Conservation (phyloP, 2,329 filamentous ascomycete species). For the Dothiorella sarmentorum region DNA sequence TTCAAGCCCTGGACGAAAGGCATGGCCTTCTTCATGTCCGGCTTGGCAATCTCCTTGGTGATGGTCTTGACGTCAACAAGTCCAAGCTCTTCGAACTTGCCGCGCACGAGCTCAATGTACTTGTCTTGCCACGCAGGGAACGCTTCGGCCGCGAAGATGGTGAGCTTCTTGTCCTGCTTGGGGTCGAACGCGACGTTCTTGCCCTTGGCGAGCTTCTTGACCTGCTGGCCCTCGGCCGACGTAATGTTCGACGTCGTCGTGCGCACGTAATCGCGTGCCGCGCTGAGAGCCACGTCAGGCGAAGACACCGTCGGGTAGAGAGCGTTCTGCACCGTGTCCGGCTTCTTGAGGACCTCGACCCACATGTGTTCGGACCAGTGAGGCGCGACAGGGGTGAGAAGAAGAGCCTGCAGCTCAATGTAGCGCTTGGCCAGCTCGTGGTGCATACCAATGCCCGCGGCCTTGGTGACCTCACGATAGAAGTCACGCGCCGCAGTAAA, state of each 20-base stretch:
- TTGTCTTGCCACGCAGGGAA: conserved; percentile 91
- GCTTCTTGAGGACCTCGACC: conserved; percentile 80
- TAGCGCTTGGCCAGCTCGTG: conserved; percentile 74
- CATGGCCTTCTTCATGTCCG: conserved; percentile 97
- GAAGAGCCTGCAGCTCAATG: conserved; percentile 78
- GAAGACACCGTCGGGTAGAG: conserved; percentile 68
- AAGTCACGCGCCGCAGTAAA: conserved; percentile 83
- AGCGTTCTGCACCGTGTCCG: conserved; percentile 73
- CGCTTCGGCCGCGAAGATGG: conserved; percentile 73
- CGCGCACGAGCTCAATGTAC: conserved; percentile 75
- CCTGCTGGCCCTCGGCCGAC: conserved; percentile 74
- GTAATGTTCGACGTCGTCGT: conserved; percentile 73
- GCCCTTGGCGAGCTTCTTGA: conserved; percentile 91
- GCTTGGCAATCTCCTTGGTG: conserved; percentile 73
- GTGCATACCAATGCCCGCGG: conserved; percentile 82
- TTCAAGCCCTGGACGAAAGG: conserved; percentile 89
- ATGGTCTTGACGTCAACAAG: conserved; percentile 80
- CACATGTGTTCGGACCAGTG: conserved; percentile 96
- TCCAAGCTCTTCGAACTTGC: conserved; percentile 62
- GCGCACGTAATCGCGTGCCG: conserved; percentile 79
- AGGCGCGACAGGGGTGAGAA: conserved; percentile 80
- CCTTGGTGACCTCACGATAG: conserved; percentile 78
- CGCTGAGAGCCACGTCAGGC: conserved; percentile 64
- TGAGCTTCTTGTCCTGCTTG: conserved; percentile 86
- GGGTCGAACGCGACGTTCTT: conserved; percentile 83